Evolutionary conservation across 78 protist genomes (phyloP), one percentile per base, ranked within the genome.

Genomic region (Reticulomyxa filosa): DNA sequence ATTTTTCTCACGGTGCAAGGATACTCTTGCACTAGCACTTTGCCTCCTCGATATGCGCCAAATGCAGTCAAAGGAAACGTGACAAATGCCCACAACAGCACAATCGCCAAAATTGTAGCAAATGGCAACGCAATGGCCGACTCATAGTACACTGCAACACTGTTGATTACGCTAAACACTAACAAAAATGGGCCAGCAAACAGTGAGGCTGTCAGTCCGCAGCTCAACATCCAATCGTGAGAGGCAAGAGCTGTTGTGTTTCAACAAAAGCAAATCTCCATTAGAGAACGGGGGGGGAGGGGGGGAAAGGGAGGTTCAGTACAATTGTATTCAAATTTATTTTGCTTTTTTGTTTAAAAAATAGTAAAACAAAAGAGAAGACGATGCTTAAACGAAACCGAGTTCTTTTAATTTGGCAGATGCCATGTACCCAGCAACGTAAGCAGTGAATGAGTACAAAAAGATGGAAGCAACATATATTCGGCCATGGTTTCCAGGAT

Each of bases 401-500:
- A n/a, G n/a, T n/a, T n/a, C n/a, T n/a, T n/a, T n/a, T n/a, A n/a
- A n/a, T n/a, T n/a, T n/a, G 11, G 26, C 59, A 10, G 79, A 76
- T 4, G 90, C 76, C 48, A 77, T 70, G 46, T 61, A 84, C 20
- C 88, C 85, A 4, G 69, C 69, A 25, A 63, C 33, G 46, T 75
- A 64, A 0, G 88, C 68, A 1, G 97, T 87, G 39, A 85, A 38
- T 2, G 95, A 86, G 70, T 90, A 94, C 39, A 90, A 38, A 25
- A 90, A 70, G 55, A 94, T 67, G 57, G 82, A 79, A 0, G 91
- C 78, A 7, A 79, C 74, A 74, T 83, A 81, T 73, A 90, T 37
- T 5, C 78, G 65, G 8, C 95, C 94, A 46, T 86, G 85, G 66
- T 80, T 75, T 57, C 76, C 84, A 22, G 85, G 81, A 80, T 84